Percentiles rank a stretch among this genome's conserved stretches.
Conservation (phyloP, 495 filamentous ascomycete species). For the Penicillium macrosclerotiorum region DNA sequence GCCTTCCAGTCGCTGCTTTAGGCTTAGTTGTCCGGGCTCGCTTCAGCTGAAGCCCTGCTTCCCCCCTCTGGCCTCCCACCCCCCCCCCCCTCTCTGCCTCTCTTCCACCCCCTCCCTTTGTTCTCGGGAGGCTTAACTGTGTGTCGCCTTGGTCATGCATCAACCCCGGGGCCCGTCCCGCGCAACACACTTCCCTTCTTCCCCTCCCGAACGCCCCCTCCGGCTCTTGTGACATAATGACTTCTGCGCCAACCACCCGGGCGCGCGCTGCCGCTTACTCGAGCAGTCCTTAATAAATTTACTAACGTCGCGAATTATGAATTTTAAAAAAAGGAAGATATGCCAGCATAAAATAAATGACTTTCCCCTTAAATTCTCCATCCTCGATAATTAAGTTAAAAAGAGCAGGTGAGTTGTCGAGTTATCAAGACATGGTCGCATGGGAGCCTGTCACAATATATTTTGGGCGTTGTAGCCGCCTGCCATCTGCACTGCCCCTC, state of each 20-base stretch:
- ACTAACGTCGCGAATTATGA: too few relatives aligned
- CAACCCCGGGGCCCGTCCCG: neutral
- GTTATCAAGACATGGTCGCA: too few relatives aligned
- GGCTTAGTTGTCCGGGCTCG: conserved; percentile 17
- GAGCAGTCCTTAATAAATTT: too few relatives aligned
- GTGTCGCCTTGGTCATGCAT: neutral
- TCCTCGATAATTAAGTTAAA: too few relatives aligned
- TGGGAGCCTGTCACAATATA: too few relatives aligned
- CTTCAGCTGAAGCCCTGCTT: neutral
- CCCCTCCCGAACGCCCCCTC: neutral
- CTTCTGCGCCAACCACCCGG: too few relatives aligned
- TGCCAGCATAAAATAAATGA: neutral
- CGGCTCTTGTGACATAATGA: conserved; percentile 6
- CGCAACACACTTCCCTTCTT: neutral
- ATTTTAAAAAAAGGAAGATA: too few relatives aligned
- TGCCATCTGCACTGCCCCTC: too few relatives aligned
- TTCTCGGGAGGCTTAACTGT: neutral
- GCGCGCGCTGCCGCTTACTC: too few relatives aligned
- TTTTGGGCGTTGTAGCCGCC: too few relatives aligned
- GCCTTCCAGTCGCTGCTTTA: conserved; percentile 21
- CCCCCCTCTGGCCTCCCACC: neutral
- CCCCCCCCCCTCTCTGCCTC: neutral
- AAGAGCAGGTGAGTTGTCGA: too few relatives aligned
- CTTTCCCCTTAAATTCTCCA: neutral
- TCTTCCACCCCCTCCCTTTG: neutral